Conservation (phyloP, 139 green algal species). For the Volvox africanus region DNA sequence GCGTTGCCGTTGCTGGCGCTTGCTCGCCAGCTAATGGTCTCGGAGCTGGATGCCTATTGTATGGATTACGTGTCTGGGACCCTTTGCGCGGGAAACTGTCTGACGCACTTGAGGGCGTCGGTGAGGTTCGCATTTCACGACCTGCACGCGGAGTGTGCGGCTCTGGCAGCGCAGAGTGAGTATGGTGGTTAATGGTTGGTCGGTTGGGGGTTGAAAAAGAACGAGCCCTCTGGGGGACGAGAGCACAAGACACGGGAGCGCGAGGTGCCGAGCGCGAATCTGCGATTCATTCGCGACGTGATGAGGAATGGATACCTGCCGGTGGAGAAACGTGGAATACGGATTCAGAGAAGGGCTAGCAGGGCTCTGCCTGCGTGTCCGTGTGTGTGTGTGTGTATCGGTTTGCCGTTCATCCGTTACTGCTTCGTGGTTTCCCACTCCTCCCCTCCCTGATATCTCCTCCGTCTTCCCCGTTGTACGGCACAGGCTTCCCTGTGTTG, state of each 20-base stretch:
- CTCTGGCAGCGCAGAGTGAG: slow-evolving; percentile 52
- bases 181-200: background rate
- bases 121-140: slow-evolving; percentile 52
- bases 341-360: too few relatives aligned
- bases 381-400: background rate
- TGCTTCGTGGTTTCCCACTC: background rate
- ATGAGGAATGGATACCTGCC: too few relatives aligned
- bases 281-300: too few relatives aligned
- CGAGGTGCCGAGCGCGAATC: too few relatives aligned
- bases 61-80: slow-evolving; percentile 37
- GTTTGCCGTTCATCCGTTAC: background rate
- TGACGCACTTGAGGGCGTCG: slow-evolving; percentile 46
- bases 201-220: background rate
- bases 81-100: slow-evolving; percentile 35
- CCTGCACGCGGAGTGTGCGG: slow-evolving; percentile 48
- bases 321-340: too few relatives aligned
- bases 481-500: slow-evolving; percentile 51
- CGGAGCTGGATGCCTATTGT: slow-evolving; percentile 38
- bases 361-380: background rate
- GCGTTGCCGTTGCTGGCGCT: slow-evolving; percentile 53
- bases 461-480: background rate
- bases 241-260: too few relatives aligned
- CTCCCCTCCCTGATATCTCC: background rate
- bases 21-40: slow-evolving; percentile 54
- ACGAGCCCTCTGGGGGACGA: too few relatives aligned